Evolutionary conservation across 345 rosid species (phyloP).

Genomic region (Stellera chamaejasme): DNA sequence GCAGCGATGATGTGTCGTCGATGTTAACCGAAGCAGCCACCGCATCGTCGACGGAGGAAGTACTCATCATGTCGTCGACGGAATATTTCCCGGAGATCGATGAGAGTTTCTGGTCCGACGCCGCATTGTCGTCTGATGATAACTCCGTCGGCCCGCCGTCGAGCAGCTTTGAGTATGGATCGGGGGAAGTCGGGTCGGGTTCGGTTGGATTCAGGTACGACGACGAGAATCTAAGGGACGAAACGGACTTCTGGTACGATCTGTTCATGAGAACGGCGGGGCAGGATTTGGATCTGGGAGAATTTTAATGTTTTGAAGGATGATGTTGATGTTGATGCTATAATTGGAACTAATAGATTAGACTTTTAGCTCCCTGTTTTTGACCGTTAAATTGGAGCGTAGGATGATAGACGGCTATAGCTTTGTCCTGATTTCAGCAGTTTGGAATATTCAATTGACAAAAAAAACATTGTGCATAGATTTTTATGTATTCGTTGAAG

Average conservation of each 20-base stretch:
- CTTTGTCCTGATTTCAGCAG: neutral
- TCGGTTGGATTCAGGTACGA: conserved; percentile 5
- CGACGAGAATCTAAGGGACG: conserved; percentile 22
- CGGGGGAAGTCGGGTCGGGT: conserved; percentile 17
- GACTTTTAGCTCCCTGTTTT: neutral
- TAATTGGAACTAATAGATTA: neutral
- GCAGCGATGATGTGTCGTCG: conserved; percentile 47
- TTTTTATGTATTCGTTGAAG: no score
- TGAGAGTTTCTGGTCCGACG: conserved; percentile 60
- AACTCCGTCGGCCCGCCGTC: conserved; percentile 9
- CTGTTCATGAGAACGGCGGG: conserved; percentile 42
- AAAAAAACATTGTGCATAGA: neutral
- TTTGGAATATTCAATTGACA: conserved; percentile 5
- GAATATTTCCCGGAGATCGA: conserved; percentile 46
- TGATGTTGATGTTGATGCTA: neutral
- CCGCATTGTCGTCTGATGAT: conserved; percentile 17
- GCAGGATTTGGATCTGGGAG: conserved; percentile 15
- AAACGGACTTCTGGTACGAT: conserved; percentile 61
- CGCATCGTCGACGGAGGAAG: conserved; percentile 10
- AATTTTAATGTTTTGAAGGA: conserved; percentile 6
- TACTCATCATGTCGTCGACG: conserved; percentile 15
- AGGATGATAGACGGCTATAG: neutral
- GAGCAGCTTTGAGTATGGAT: conserved; percentile 13
- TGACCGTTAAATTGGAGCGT: neutral
- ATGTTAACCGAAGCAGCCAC: conserved; percentile 9